Evolutionary conservation across 1,139 yeast genomes (phyloP).

Genomic region (Hyphopichia wangnamkhiaoensis): DNA sequence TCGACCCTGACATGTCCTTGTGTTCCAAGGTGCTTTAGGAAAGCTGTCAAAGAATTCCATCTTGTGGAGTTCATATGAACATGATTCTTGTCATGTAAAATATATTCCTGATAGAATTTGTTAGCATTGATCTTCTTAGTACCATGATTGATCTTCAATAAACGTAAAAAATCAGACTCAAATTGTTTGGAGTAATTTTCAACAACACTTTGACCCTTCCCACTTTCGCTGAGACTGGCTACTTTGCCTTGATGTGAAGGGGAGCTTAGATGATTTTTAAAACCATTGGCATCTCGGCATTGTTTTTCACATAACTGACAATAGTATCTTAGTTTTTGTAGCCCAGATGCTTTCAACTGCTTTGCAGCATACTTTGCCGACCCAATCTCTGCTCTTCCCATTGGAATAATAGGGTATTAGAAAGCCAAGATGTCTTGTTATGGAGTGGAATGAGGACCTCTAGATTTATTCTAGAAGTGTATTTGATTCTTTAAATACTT

Average conservation of each 20-base stretch:
- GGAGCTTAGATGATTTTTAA: constrained; percentile 79
- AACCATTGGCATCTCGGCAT: constrained; percentile 95
- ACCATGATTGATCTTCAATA: constrained; percentile 72
- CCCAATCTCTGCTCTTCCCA: constrained; percentile 64
- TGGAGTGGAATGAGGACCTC: too few species aligned
- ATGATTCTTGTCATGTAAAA: constrained; percentile 72
- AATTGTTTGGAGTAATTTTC: constrained; percentile 63
- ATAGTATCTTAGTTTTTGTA: constrained; percentile 81
- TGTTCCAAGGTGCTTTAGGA: constrained; percentile 64
- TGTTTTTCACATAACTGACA: constrained; percentile 93
- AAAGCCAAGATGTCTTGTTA: background rate
- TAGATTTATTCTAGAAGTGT: too few species aligned
- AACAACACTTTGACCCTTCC: constrained; percentile 45
- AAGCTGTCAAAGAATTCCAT: constrained; percentile 72
- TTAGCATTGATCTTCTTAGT: constrained; percentile 80
- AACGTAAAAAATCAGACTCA: constrained; percentile 61
- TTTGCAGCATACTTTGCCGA: constrained; percentile 82
- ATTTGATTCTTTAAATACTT: background rate
- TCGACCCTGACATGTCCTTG: constrained; percentile 61
- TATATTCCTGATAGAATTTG: constrained; percentile 85
- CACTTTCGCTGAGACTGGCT: constrained; percentile 35
- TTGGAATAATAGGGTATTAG: constrained; percentile 4
- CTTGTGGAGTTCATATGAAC: constrained; percentile 88
- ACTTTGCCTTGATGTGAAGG: constrained; percentile 71
- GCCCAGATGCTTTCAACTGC: constrained; percentile 78